A percentile compares a stretch with the other conserved stretches of the same genome.
Evolutionary conservation across 306 rosid species (phyloP).

Genomic region (Trifolium repens): DNA sequence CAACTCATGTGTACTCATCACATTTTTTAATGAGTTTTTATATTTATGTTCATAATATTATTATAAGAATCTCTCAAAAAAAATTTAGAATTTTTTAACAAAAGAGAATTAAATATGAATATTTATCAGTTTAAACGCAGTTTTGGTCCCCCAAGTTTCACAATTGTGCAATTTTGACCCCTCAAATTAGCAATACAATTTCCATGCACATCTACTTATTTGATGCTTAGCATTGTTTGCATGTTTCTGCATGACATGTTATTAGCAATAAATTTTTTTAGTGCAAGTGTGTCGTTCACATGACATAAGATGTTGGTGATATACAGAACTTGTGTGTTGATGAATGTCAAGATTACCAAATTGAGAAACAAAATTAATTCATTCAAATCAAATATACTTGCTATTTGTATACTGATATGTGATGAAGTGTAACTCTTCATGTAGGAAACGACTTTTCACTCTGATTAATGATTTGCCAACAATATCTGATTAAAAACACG

Average conservation of each 20-base stretch:
- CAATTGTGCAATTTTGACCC: too few relatives aligned
- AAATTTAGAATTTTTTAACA: too few relatives aligned
- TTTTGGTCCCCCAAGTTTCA: too few relatives aligned
- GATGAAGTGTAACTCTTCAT: conserved; percentile 25
- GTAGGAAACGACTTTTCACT: conserved; percentile 66
- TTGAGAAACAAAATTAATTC: neutral
- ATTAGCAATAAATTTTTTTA: neutral
- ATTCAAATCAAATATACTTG: conserved; percentile 6
- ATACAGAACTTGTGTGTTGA: neutral
- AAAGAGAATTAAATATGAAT: too few relatives aligned
- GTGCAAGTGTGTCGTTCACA: neutral
- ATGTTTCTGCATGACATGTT: neutral
- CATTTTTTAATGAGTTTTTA: too few relatives aligned
- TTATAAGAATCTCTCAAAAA: too few relatives aligned
- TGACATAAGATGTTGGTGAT: neutral
- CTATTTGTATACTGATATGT: conserved; percentile 1
- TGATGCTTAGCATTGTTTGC: conserved; percentile 1
- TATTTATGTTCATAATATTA: too few relatives aligned
- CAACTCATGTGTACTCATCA: too few relatives aligned
- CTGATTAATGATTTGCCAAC: conserved; percentile 76
- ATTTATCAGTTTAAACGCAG: too few relatives aligned
- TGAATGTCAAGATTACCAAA: neutral
- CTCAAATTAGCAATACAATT: conserved; percentile 7
- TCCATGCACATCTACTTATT: neutral
- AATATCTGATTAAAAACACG: too few relatives aligned